Evolutionary conservation across 2,329 filamentous ascomycete species (phyloP).

Genomic region (Alternaria gansuensis): DNA sequence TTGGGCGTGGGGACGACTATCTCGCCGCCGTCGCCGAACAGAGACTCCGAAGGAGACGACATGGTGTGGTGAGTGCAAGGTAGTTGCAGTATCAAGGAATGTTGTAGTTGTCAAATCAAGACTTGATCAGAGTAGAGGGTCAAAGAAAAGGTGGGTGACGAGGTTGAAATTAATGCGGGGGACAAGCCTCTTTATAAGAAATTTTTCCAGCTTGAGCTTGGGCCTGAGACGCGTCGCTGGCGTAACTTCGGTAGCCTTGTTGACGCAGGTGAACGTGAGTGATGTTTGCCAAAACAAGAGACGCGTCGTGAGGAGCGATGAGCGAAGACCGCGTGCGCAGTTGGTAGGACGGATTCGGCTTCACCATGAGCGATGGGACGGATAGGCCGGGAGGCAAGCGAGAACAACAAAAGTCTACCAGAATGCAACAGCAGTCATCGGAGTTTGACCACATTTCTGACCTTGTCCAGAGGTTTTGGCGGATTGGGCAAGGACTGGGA

Average conservation of each 20-base stretch:
- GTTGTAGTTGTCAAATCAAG: background rate
- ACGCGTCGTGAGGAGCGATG: slow-evolving; percentile 7
- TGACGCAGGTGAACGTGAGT: slow-evolving; percentile 5
- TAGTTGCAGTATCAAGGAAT: background rate
- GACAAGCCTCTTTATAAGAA: slow-evolving; percentile 2
- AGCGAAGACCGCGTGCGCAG: background rate
- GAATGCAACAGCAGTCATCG: background rate
- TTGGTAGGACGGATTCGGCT: background rate
- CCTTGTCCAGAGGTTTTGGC: background rate
- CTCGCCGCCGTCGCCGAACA: background rate
- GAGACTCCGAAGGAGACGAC: background rate
- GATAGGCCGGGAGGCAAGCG: background rate
- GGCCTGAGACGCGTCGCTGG: background rate
- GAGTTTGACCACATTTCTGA: background rate
- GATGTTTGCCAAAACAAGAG: slow-evolving; percentile 1
- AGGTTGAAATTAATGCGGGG: background rate
- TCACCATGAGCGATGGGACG: slow-evolving; percentile 2
- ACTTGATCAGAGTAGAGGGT: background rate
- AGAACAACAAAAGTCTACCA: background rate
- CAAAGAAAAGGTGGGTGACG: background rate
- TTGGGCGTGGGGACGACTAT: background rate
- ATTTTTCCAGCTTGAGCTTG: background rate
- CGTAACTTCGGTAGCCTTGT: background rate
- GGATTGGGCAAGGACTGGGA: background rate
- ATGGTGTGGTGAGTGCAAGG: background rate